Evolutionary conservation across 2,329 filamentous ascomycete genomes (phyloP).

Genomic region (Cladorrhinum sp.): DNA sequence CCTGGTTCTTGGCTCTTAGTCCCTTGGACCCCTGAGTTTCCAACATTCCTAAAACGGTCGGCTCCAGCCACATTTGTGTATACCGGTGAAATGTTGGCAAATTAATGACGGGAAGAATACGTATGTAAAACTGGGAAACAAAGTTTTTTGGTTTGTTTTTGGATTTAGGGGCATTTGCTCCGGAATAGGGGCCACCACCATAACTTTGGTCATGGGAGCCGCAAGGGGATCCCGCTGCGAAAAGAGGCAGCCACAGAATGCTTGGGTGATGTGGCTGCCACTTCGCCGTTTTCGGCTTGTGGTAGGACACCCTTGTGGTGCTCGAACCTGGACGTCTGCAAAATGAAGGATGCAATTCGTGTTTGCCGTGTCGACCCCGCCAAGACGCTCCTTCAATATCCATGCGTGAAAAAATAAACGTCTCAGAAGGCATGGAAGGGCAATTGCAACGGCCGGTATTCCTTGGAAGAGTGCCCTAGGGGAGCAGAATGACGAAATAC

Average conservation of each 20-base stretch:
- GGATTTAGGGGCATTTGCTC: neutral
- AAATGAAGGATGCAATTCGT: neutral
- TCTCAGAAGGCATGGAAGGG: neutral
- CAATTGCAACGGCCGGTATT: neutral
- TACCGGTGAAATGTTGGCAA: neutral
- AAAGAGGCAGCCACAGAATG: neutral
- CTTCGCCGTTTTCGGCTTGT: neutral
- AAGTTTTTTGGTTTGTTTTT: neutral
- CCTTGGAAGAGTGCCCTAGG: neutral
- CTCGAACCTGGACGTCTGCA: neutral
- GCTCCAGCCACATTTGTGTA: too few species aligned
- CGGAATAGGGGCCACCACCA: neutral
- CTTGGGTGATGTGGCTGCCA: neutral
- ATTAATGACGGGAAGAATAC: neutral
- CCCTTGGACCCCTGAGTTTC: neutral
- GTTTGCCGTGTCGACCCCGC: neutral
- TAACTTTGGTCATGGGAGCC: neutral
- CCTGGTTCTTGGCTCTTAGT: neutral
- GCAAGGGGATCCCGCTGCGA: neutral
- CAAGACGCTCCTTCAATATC: neutral
- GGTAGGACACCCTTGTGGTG: neutral
- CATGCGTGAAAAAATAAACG: neutral
- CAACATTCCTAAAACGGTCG: neutral
- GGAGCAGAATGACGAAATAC: slow-evolving; percentile 7
- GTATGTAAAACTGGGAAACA: neutral